Evolutionary conservation across 1,284 basidiomycete species (phyloP), one percentile per base, ranked within the genome.

Genomic region (Ceratobasidium sp.): DNA sequence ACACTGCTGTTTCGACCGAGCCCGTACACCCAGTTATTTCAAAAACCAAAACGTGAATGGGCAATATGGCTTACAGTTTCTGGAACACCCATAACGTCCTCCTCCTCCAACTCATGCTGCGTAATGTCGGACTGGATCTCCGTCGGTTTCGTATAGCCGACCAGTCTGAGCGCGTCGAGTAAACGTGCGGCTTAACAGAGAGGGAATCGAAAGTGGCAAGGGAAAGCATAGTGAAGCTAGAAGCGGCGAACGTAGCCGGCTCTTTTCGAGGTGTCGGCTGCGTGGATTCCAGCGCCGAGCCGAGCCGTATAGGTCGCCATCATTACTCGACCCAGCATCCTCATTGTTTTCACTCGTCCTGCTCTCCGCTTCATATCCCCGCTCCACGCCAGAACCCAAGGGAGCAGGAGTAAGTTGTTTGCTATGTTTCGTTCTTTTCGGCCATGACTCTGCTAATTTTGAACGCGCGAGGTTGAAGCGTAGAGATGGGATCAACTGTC

Each of bases 61-160:
- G 6, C 36, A 11, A 41, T 41, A 5, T n/a, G 2, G 29, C 63
- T 50, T 60, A 77, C 78, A 33, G 98, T 99, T 80, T 96, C 93
- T 27, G 98, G 98, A 24, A 99, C 93, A 31, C 98, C 98, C 76
- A 99, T 99, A 78, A 99, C 96, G 84, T 99, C 98, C 80, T 93
- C 89, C 0, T 96, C 96, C 80, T 93, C 87, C 0, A 99, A 84
- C 15, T 97, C 97, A 84, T 92, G 90, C 0, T 98, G 98, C 71
- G 99, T 90, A n/a, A 89, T 87, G 79, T 96, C 90, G 17, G 87
- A 85, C 84, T 99, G 98, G 79, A 99, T 99, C 74, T 94, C 92
- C 9, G 97, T 98, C 0, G 98, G 98, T 67, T 87, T 86, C 77
- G 90, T 96, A 88, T 91, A 99, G 66, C 91, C 90, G 74, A 99